Evolutionary conservation across 805 yeast genomes (phyloP), one percentile per base, ranked within the genome.

Genomic region (Gaillardinia entomophila): DNA sequence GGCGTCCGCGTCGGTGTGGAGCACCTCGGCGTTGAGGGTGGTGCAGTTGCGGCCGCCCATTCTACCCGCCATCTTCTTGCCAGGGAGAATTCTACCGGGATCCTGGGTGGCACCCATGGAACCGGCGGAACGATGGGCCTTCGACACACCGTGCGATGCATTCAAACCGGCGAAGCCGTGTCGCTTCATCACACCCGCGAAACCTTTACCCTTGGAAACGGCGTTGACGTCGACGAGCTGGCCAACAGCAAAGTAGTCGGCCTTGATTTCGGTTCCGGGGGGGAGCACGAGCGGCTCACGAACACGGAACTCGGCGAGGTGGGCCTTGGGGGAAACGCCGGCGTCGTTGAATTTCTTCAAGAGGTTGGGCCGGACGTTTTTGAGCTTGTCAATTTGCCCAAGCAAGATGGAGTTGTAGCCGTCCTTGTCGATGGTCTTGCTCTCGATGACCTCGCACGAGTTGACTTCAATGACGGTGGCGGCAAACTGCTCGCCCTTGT

Each of bases 51-150:
- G 70, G 40, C 76, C 80, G 45, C 98, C 98, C 92, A 89, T 82
- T 59, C 85, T 84, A 43, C 98, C 98, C 24, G 97, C 95, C 98
- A 92, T 90, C 63, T 88, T 90, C 66, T 86, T 89, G 16, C 97
- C 97, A 12, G 97, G 97, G 41, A 88, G 68, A 33, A 88, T 86
- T 68, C 98, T 83, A 51, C 96, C 97, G 11, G 98, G 98, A 41
- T 86, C 82, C 45, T 92, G 95, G 52, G 85, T 84, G 58, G 82
- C 87, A 76, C 98, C 98, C 49, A 83, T 88, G 20, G 97, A 89
- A 74, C 98, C 98, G 49, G 95, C 95, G 36, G 88, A 79, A 73
- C 98, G 82, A 58, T 92, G 97, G 24, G 90, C 82, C 31, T 75
- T 68, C 18, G 98, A 86, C 16, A 85, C 89, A 82, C 98, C 98